Evolutionary conservation across 1,139 yeast genomes (phyloP).

Genomic region (Sugiyamaella grinbergsii): DNA sequence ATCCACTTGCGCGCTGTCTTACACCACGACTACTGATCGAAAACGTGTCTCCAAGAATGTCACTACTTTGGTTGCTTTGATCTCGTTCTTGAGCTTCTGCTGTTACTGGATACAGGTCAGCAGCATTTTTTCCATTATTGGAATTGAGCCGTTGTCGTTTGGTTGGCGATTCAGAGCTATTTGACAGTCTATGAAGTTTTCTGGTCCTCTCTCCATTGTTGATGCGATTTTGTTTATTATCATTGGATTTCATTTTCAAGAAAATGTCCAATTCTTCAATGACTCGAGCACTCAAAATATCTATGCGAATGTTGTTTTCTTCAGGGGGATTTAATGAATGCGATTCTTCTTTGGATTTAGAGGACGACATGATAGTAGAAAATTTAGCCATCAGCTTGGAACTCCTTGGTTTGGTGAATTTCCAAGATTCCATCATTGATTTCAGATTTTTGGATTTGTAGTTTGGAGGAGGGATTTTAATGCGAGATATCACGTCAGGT

Average conservation of each 20-base stretch:
- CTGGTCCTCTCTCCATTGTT: conserved; percentile 1
- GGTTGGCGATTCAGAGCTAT: conserved; percentile 21
- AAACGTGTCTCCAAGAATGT: conserved; percentile 7
- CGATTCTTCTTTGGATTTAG: neutral
- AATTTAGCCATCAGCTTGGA: conserved; percentile 5
- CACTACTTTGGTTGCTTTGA: conserved; percentile 11
- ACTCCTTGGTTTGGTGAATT: neutral
- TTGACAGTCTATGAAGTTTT: conserved; percentile 4
- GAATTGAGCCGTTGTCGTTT: conserved; percentile 13
- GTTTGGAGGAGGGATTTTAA: neutral
- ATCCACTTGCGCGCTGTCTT: too few relatives aligned
- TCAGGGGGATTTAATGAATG: neutral
- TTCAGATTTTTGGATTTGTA: conserved; percentile 2
- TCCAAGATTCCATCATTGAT: conserved; percentile 20
- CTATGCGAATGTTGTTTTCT: conserved; percentile 39
- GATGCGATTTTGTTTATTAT: neutral
- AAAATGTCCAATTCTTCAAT: conserved; percentile 64
- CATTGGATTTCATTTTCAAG: conserved; percentile 26
- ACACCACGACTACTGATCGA: neutral
- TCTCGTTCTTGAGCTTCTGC: conserved; percentile 10
- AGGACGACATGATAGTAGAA: conserved; percentile 8
- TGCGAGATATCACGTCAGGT: too few relatives aligned
- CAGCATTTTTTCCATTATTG: neutral
- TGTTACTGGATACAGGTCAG: conserved; percentile 1
- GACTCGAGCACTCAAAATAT: conserved; percentile 75